Conservation (phyloP, 305 asterid species). For the Fraxinus baroniana region DNA sequence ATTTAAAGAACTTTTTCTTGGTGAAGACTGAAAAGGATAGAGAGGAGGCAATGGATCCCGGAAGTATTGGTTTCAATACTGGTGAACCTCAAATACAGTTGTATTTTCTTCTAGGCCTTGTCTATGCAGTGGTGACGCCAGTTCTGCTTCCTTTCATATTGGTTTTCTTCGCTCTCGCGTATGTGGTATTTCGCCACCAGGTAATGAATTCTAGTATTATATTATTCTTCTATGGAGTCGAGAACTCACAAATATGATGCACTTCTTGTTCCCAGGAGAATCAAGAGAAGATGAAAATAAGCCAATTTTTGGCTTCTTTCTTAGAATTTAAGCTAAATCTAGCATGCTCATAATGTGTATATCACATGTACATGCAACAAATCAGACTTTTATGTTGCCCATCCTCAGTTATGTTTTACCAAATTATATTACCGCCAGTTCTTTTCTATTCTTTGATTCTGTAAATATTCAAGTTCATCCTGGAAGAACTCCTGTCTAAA, state of each 20-base stretch:
- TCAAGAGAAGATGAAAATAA: neutral
- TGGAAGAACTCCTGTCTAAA: neutral
- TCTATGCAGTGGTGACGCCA: conserved; percentile 89
- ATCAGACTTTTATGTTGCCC: neutral
- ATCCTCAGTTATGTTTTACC: neutral
- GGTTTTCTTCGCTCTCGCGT: conserved; percentile 83
- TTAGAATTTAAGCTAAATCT: neutral
- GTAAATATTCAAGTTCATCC: neutral
- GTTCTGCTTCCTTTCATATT: conserved; percentile 85
- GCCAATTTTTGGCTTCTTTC: neutral
- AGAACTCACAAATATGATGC: neutral
- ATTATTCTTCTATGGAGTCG: neutral
- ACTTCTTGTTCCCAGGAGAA: neutral
- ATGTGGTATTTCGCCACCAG: conserved; percentile 87
- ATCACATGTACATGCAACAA: neutral
- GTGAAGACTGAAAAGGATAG: conserved; percentile 94
- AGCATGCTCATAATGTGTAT: neutral
- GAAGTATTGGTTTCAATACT: conserved; percentile 86
- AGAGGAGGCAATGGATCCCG: conserved; percentile 93
- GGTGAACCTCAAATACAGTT: conserved; percentile 97
- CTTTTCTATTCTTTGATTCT: neutral
- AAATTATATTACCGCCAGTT: neutral
- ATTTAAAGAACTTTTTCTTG: conserved; percentile 75
- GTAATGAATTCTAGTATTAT: conserved; percentile 36
- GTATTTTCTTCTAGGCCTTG: conserved; percentile 89